A percentile compares a stretch with the other conserved stretches of the same genome.
These are phyloP conservation scores for Asterophora lycoperdoides DNA, from an alignment of 768 basidiomycete genomes.

Conservation along the genomic window DNA sequence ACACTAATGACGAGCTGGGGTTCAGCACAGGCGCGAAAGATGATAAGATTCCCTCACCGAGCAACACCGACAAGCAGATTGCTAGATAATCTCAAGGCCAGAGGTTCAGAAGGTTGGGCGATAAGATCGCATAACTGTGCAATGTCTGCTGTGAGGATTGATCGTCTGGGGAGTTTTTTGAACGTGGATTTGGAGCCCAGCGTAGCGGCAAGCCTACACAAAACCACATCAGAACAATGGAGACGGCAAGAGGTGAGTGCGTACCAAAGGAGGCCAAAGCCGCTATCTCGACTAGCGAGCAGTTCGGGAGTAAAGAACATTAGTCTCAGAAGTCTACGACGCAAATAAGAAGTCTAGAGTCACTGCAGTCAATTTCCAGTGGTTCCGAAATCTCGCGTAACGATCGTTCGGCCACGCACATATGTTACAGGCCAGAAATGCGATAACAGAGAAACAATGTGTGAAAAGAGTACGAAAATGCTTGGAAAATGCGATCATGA, in stretches of 20 bases:
- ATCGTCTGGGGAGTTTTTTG: conserved; percentile 76
- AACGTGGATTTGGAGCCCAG: conserved; percentile 84
- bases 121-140: conserved; percentile 77
- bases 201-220: conserved; percentile 81
- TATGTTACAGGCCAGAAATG: too few species aligned
- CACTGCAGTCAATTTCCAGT: too few species aligned
- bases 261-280: conserved; percentile 86
- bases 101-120: conserved; percentile 76
- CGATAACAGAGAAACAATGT: too few species aligned
- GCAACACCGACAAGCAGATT: conserved; percentile 88
- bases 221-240: background rate
- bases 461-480: too few species aligned
- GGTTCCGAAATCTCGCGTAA: too few species aligned
- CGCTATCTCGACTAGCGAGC: conserved; percentile 76
- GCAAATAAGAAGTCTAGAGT: background rate
- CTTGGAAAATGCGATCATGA: too few species aligned
- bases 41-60: conserved; percentile 48
- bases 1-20: conserved; percentile 22
- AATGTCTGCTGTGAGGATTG: conserved; percentile 84
- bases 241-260: too few species aligned
- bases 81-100: conserved; percentile 82
- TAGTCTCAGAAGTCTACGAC: too few species aligned
- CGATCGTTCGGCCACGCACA: too few species aligned
- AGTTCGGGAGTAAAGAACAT: conserved; percentile 92
- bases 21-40: background rate